Evolutionary conservation across 176 grass and related monocot species (phyloP).

Genomic region (Alopecurus myosuroides): DNA sequence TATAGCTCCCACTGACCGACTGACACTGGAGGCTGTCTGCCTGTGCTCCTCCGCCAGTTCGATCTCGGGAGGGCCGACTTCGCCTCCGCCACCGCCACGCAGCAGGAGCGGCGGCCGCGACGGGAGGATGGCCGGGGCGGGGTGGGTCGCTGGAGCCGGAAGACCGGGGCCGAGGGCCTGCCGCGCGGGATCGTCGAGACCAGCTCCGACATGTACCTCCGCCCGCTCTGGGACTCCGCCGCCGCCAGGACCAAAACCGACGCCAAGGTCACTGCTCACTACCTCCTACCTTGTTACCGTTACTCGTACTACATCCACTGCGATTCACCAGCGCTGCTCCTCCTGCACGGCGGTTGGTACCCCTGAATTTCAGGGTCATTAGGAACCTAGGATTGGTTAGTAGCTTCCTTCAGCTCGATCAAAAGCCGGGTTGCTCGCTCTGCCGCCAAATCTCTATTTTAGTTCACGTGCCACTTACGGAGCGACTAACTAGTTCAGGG

Average conservation of each 20-base stretch:
- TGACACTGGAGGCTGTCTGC: not conserved
- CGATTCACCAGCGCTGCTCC: not conserved
- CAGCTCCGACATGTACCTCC: slow-evolving; percentile 78
- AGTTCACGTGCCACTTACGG: no score
- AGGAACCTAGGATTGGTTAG: no score
- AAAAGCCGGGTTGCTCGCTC: no score
- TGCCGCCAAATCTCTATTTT: no score
- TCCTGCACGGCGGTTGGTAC: no score
- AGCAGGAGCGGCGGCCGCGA: not conserved
- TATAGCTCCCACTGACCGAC: not conserved
- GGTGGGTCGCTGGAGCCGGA: slow-evolving; percentile 16
- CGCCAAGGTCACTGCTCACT: not conserved
- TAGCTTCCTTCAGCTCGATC: no score
- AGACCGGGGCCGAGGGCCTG: slow-evolving; percentile 44
- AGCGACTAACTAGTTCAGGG: no score
- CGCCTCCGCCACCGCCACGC: not conserved
- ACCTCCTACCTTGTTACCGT: not conserved
- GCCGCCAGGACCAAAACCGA: not conserved
- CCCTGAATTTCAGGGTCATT: no score
- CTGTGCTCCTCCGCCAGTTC: slow-evolving; percentile 21
- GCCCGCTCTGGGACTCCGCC: slow-evolving; percentile 50
- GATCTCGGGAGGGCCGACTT: slow-evolving; percentile 34
- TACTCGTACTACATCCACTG: not conserved
- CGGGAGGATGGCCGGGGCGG: not conserved
- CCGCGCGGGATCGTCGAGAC: slow-evolving; percentile 73